These are phyloP conservation scores for Exophiala phaeomuriformis DNA, from an alignment of 2,329 filamentous ascomycete genomes.

Conservation along the genomic window DNA sequence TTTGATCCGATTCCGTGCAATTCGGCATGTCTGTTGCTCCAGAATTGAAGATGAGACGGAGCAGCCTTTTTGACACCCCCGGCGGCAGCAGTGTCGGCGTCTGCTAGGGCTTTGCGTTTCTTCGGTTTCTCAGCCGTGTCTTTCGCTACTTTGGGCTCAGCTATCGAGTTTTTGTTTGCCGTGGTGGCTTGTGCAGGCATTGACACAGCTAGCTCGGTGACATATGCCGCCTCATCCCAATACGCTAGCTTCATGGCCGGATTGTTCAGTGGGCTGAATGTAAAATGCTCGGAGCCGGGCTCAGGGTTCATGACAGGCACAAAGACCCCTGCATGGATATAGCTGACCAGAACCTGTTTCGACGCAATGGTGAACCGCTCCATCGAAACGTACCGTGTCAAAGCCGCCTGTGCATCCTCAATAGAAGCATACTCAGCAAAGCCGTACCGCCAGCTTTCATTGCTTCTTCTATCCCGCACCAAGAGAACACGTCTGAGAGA, in stretches of 20 bases:
- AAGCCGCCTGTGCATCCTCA: constrained; percentile 66
- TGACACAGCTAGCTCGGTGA: constrained; percentile 57
- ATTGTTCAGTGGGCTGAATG: constrained; percentile 65
- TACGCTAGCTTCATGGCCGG: constrained; percentile 62
- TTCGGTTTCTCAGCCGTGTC: constrained; percentile 35
- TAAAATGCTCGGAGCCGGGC: constrained; percentile 53
- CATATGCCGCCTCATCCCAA: constrained; percentile 68
- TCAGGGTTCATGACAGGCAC: constrained; percentile 61
- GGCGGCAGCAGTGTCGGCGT: constrained; percentile 30
- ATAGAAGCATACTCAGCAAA: constrained; percentile 76
- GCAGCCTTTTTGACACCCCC: constrained; percentile 44
- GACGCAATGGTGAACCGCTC: constrained; percentile 72
- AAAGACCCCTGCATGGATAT: constrained; percentile 79
- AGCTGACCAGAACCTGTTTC: constrained; percentile 61
- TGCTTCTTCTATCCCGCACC: constrained; percentile 62
- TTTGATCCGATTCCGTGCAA: constrained; percentile 47
- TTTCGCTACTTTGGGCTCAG: constrained; percentile 19
- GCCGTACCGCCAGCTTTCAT: constrained; percentile 71
- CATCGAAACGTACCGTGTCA: constrained; percentile 63
- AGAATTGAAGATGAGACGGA: constrained; percentile 62
- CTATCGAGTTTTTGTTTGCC: constrained; percentile 29
- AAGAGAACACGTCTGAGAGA: constrained; percentile 71
- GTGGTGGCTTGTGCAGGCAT: constrained; percentile 29
- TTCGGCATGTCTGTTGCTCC: constrained; percentile 63
- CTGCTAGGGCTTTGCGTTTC: constrained; percentile 39